These are phyloP conservation scores for Nicotiana obtusifolia DNA, from an alignment of 257 asterid genomes.

Conservation along the genomic window DNA sequence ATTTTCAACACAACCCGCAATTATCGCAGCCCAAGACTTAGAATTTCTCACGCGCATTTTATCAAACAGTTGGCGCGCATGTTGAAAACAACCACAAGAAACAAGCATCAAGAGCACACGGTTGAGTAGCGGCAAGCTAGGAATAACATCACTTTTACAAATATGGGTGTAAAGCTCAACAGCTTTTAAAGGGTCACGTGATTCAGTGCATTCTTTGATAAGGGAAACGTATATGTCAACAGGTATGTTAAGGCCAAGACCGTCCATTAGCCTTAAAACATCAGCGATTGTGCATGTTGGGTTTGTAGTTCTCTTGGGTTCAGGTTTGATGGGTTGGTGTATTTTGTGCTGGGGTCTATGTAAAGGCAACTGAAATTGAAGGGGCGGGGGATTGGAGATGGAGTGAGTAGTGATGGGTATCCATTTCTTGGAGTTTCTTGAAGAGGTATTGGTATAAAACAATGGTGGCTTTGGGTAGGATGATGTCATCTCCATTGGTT, in stretches of 20 bases:
- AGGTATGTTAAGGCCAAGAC: slow-evolving; percentile 43
- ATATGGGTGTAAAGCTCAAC: slow-evolving; percentile 44
- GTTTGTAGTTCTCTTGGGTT: slow-evolving; percentile 22
- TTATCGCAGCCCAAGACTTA: slow-evolving; percentile 60
- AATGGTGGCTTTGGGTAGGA: slow-evolving; percentile 6
- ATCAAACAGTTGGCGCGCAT: slow-evolving; percentile 61
- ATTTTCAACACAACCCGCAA: slow-evolving; percentile 51
- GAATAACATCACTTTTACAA: slow-evolving; percentile 26
- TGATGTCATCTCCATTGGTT: slow-evolving; percentile 18
- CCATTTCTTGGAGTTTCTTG: not conserved
- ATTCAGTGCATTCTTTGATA: slow-evolving; percentile 53
- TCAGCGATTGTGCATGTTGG: slow-evolving; percentile 45
- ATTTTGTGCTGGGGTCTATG: slow-evolving; percentile 35
- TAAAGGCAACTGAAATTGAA: slow-evolving; percentile 44
- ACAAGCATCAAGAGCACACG: slow-evolving; percentile 50
- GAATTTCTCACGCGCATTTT: slow-evolving; percentile 45
- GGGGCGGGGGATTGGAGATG: slow-evolving; percentile 15
- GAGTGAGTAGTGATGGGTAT: not conserved
- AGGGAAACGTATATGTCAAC: slow-evolving; percentile 49
- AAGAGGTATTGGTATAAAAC: not conserved
- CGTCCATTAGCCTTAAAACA: slow-evolving; percentile 55
- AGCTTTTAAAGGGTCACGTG: slow-evolving; percentile 42
- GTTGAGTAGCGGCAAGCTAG: slow-evolving; percentile 31
- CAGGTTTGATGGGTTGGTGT: slow-evolving; percentile 16
- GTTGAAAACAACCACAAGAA: slow-evolving; percentile 21